A percentile compares a stretch with the other conserved stretches of the same genome.
Conservation (phyloP, 2,329 filamentous ascomycete species). For the Venturia oleaginea region DNA sequence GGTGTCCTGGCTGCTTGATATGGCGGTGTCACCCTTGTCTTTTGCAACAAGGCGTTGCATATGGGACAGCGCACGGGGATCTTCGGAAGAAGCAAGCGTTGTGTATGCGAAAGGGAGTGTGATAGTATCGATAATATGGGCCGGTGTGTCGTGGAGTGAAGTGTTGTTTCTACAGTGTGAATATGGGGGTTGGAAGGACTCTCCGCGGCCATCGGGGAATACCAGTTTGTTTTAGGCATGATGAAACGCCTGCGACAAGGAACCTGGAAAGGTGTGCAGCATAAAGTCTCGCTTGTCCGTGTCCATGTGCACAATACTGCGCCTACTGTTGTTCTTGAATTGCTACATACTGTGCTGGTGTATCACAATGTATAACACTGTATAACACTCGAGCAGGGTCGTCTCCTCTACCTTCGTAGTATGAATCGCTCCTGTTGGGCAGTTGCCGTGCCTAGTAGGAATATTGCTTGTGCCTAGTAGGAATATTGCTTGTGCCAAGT, state of each 20-base stretch:
- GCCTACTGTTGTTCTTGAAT: too few relatives aligned
- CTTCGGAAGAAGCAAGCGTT: neutral
- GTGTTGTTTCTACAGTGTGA: neutral
- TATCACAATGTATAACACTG: too few relatives aligned
- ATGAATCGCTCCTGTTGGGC: too few relatives aligned
- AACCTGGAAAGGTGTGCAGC: neutral
- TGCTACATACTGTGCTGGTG: too few relatives aligned
- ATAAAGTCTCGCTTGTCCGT: neutral
- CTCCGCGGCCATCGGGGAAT: neutral
- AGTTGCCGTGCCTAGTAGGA: too few relatives aligned
- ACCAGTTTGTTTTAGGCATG: neutral
- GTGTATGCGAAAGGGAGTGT: neutral
- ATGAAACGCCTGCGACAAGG: neutral
- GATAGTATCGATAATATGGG: neutral
- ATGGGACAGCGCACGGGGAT: neutral
- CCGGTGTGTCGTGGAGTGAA: neutral
- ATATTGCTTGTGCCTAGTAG: too few relatives aligned
- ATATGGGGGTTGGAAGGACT: neutral
- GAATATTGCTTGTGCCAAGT: too few relatives aligned
- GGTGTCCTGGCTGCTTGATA: neutral
- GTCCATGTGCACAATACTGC: neutral
- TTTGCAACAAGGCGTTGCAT: neutral
- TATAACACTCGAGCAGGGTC: too few relatives aligned
- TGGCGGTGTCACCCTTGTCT: constrained; percentile 3
- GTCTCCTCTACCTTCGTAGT: too few relatives aligned